Conservation (phyloP, 2,329 filamentous ascomycete species). For the Celoporthe dispersa region DNA sequence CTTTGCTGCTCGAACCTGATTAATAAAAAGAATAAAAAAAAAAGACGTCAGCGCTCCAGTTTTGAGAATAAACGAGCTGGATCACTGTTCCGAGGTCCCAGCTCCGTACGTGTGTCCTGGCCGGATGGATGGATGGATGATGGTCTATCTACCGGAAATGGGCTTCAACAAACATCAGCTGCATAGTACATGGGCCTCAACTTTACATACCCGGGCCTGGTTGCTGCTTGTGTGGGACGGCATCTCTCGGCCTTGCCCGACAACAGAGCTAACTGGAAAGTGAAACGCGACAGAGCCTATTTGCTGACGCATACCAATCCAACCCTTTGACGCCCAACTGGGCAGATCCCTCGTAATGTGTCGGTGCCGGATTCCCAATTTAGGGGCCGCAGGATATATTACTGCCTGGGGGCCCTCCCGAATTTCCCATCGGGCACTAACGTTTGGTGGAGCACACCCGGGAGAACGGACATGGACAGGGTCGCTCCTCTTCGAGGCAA, state of each 20-base stretch:
- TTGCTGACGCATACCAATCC: slow-evolving; percentile 4
- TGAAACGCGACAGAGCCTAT: background rate
- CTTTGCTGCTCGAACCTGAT: background rate
- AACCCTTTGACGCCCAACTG: slow-evolving; percentile 22
- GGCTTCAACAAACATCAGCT: background rate
- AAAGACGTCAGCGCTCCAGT: background rate
- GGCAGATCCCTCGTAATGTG: slow-evolving; percentile 22
- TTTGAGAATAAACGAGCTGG: background rate
- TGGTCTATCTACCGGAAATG: background rate
- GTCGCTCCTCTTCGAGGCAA: slow-evolving; percentile 15
- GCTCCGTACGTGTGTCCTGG: background rate
- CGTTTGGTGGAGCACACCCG: slow-evolving; percentile 24
- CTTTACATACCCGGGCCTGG: background rate
- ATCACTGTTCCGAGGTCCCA: background rate
- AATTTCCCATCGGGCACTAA: slow-evolving; percentile 31
- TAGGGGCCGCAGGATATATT: slow-evolving; percentile 17
- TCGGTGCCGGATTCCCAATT: slow-evolving; percentile 27
- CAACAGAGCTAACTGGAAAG: background rate
- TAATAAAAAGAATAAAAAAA: background rate
- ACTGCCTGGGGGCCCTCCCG: slow-evolving; percentile 20
- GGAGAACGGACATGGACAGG: slow-evolving; percentile 25
- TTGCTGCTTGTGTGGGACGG: background rate
- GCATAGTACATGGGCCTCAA: background rate
- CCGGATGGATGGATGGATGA: background rate
- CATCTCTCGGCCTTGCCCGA: background rate